phyloP scores from a whole-genome alignment of 768 basidiomycete species.

The Sporobolomyces phaffii region DNA sequence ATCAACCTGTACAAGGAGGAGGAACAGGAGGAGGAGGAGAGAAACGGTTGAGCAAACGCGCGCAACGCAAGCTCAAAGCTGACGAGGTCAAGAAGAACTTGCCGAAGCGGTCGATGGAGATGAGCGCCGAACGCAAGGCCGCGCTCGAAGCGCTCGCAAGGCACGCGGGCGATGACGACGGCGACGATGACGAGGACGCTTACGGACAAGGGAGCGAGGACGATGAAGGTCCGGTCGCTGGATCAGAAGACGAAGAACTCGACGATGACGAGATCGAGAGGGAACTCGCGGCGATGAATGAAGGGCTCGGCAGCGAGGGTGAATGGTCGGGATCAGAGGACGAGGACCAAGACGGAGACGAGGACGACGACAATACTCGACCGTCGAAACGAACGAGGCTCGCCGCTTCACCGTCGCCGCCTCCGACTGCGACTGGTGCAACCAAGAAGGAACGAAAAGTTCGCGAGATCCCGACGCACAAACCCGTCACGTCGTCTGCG shows the following conservation, averaged over 20 bases:
- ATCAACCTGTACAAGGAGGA: too few relatives aligned
- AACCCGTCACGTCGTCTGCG: conserved; percentile 52
- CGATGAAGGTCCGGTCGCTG: conserved; percentile 18
- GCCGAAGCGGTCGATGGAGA: conserved; percentile 13
- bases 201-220: conserved; percentile 6
- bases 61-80: background rate
- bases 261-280: conserved; percentile 33
- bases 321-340: conserved; percentile 30
- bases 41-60: conserved; percentile 20
- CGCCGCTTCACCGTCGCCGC: conserved; percentile 15
- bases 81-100: conserved; percentile 13
- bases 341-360: conserved; percentile 18
- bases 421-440: background rate
- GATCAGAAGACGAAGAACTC: conserved; percentile 5
- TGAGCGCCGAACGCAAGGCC: background rate
- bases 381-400: conserved; percentile 14
- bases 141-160: conserved; percentile 5
- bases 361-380: conserved; percentile 5
- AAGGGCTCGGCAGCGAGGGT: conserved; percentile 19
- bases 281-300: conserved; percentile 22
- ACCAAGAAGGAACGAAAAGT: conserved; percentile 2
- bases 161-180: background rate
- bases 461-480: conserved; percentile 36
- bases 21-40: conserved; percentile 2
- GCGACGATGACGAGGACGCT: background rate